Base-by-base conservation (phyloP, 2,329 filamentous ascomycete species). In the Lasiodiplodia sp. region DNA sequence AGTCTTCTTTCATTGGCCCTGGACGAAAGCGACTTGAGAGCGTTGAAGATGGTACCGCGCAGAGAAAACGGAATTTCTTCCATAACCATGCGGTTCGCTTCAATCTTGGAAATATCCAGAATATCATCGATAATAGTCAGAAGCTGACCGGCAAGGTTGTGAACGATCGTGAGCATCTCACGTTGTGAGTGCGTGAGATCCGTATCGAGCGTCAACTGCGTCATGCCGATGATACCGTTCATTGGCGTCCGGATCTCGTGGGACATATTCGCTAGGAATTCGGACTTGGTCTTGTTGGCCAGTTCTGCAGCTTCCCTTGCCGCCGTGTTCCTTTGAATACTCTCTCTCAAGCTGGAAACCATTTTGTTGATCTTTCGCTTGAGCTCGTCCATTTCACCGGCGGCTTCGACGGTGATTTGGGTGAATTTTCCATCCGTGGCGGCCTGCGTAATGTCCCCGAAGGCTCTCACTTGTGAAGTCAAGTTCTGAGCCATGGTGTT, bases 341-440 rank as follows among this genome's bases (percentile, higher is more conserved):
- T 96, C 81, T 98, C 96, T 73, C 95, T 87, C 71, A 99, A 83
- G 78, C 97, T 97, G 78, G 92, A 96, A 66, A 98, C 94, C 96
- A 99, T 99, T 83, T 96, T 93, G 79, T 98, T 99, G 87, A 99
- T 98, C 86, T 98, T 98, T 75, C 94, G 90, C 83, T 99, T 99
- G 74, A 99, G 86, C 80, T 98, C 95, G 81, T 98, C 96, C 96
- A 99, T 98, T 81, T 99, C 96, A 72, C 96, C 96, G 14, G 95
- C 97, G 23, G 96, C 96, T 79, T 97, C 94, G 21, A 99, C 95
- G 58, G 96, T 97, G 79, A 99, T 89, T 79, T 97, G 97, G 28
- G 93, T 97, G 79, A 98, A 98, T 80, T 99, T 95, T 71, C 96
- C 96, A 78, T 97, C 94, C 69, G 95, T 97, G 34, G 96, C 96